Conservation (phyloP, 2,329 filamentous ascomycete genomes). For the Talaromyces marneffei region DNA sequence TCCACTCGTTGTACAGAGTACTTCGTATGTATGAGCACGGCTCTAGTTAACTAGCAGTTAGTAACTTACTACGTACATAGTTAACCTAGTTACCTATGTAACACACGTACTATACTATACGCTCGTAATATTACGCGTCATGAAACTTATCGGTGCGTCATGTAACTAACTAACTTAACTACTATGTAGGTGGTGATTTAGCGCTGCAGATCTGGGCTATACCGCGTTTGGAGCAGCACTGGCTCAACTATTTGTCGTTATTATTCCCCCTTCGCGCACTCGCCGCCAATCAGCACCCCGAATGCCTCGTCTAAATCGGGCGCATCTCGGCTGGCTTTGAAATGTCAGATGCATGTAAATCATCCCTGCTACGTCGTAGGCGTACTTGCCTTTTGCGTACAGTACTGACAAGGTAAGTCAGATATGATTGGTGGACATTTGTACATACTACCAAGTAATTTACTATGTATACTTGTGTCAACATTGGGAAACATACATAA, state of each 20-base stretch:
- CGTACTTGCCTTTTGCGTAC: conserved; percentile 4
- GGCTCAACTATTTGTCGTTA: too few species aligned
- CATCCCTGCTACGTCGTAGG: neutral
- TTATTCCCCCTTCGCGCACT: neutral
- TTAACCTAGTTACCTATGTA: too few species aligned
- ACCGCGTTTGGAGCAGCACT: neutral
- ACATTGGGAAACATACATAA: neutral
- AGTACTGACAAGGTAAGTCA: neutral
- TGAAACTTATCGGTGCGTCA: neutral
- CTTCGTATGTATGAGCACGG: too few species aligned
- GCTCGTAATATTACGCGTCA: too few species aligned
- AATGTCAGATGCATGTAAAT: neutral
- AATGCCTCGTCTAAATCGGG: neutral
- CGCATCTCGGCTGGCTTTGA: neutral
- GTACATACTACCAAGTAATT: too few species aligned
- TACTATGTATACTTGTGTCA: neutral
- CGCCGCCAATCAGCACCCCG: neutral
- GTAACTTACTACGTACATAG: neutral
- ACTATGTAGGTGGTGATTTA: neutral
- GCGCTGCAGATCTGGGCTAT: neutral
- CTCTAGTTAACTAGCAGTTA: too few species aligned
- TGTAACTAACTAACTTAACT: too few species aligned
- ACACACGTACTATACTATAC: too few species aligned
- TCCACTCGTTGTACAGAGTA: too few species aligned
- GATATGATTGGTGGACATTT: neutral